Conservation (phyloP, 345 rosid genomes). For the Eucalyptus melliodora region DNA sequence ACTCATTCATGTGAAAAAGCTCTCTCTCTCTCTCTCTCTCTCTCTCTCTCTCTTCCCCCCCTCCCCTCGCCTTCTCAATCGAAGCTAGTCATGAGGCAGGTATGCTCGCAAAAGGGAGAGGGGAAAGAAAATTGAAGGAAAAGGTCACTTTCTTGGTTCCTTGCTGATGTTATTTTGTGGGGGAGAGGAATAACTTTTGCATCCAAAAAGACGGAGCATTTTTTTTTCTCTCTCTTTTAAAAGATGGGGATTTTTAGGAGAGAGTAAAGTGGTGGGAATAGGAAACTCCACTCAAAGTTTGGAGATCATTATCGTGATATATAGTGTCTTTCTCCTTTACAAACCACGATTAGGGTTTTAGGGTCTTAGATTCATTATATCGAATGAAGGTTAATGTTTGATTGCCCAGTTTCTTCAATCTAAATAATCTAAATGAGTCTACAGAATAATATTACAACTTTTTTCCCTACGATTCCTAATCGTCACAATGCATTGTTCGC, state of each 20-base stretch:
- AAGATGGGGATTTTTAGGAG: constrained; percentile 34
- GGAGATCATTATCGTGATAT: neutral
- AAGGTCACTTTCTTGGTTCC: constrained; percentile 14
- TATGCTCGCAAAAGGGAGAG: constrained; percentile 15
- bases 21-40: neutral
- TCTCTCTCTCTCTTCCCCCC: neutral
- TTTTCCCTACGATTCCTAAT: neutral
- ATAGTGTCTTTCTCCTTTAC: neutral
- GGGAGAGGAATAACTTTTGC: constrained; percentile 28
- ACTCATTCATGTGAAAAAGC: neutral
- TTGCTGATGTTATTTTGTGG: constrained; percentile 20
- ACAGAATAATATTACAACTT: neutral
- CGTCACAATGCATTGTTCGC: neutral
- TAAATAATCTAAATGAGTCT: neutral
- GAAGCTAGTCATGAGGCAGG: constrained; percentile 1
- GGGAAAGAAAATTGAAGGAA: constrained; percentile 1
- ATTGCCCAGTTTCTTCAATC: neutral
- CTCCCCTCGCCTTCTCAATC: neutral
- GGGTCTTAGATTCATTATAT: neutral
- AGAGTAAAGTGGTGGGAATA: constrained; percentile 20
- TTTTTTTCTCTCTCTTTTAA: neutral
- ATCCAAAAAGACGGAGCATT: constrained; percentile 27
- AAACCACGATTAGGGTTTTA: neutral
- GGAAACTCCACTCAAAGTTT: constrained; percentile 23
- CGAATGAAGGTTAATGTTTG: neutral